These are phyloP conservation scores for Leccinum incarnatum DNA, from an alignment of 768 basidiomycete genomes.

Conservation along the genomic window DNA sequence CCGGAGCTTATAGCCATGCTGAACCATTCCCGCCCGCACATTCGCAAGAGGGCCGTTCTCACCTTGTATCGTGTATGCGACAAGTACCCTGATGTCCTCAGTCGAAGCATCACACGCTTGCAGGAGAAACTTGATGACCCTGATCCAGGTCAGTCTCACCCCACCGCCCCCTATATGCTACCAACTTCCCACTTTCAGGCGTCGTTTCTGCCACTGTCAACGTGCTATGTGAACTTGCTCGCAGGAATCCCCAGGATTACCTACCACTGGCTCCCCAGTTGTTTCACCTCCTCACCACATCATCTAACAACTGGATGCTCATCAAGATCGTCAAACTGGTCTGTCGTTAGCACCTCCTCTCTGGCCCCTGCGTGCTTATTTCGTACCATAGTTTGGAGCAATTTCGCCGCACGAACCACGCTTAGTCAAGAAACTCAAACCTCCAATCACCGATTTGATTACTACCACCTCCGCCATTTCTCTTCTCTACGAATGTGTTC, in stretches of 20 bases:
- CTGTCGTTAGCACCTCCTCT: constrained; percentile 21
- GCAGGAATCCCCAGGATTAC: constrained; percentile 75
- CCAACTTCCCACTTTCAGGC: constrained; percentile 41
- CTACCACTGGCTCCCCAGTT: constrained; percentile 86
- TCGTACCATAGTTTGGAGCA: constrained; percentile 73
- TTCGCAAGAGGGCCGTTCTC: constrained; percentile 88
- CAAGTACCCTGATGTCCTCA: constrained; percentile 78
- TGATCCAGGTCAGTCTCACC: constrained; percentile 52
- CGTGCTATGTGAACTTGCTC: constrained; percentile 88
- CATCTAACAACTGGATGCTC: constrained; percentile 99
- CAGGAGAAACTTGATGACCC: constrained; percentile 79
- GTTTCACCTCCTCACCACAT: constrained; percentile 89
- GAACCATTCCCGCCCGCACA: constrained; percentile 83
- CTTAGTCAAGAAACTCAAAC: constrained; percentile 89
- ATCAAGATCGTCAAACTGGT: constrained; percentile 98
- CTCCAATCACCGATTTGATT: constrained; percentile 93
- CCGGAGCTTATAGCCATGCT: constrained; percentile 84
- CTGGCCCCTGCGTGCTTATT: background rate
- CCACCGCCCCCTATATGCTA: background rate
- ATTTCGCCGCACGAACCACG: constrained; percentile 91
- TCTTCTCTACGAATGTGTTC: constrained; percentile 95
- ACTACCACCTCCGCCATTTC: constrained; percentile 95
- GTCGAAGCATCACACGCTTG: constrained; percentile 62
- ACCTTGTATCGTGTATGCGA: constrained; percentile 76
- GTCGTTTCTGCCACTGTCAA: constrained; percentile 95